Base-by-base conservation (phyloP, 805 yeast species). In the Candida silvatica region DNA sequence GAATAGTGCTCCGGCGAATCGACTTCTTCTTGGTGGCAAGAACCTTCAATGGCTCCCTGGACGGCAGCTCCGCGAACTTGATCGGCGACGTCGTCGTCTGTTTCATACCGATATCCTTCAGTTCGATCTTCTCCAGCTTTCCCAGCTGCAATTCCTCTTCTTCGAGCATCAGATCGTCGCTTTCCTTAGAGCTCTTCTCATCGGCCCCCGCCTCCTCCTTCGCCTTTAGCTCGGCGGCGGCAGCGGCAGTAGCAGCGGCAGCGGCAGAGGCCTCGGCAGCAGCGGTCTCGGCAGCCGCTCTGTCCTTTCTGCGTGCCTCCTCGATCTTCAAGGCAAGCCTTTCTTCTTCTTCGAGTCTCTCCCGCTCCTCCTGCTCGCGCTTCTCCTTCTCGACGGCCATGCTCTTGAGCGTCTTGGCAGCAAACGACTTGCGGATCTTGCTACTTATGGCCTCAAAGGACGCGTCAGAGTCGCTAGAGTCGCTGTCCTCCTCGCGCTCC, bases 51-150 rank as follows among this genome's bases (percentile, higher is more conserved):
- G 61, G 61, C 17, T 52, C 56, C 28, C 58, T 47, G 8, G 52
- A 47, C 3, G 62, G 62, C 29, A 58, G 40, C 31, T 52, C 52
- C 6, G 54, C 54, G 44, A 57, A 58, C 30, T 52, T 52, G 7
- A 56, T 49, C 4, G 61, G 58, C 4, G 59, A 53, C n/a, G n/a
- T n/a, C n/a, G n/a, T n/a, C n/a, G n/a, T n/a, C n/a, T n/a, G n/a
- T 31, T 50, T 43, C 6, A 44, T 16, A 1, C 44, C 43, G 4
- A 51, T 42, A 20, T 51, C 51, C 5, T 52, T 43, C 12, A 46
- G 41, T 33, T 55, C 61, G 19, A 54, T 48, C 37, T 52, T 53
- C 20, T 53, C 59, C 6, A 53, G 35, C 28, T 46, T 48, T 8
- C 52, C 58, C 7, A 53, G 36, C 25, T 44, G 50, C 16, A 49